Evolutionary conservation across 192 early-diverging fungal species (phyloP).

Genomic region (Gonapodya sp.): DNA sequence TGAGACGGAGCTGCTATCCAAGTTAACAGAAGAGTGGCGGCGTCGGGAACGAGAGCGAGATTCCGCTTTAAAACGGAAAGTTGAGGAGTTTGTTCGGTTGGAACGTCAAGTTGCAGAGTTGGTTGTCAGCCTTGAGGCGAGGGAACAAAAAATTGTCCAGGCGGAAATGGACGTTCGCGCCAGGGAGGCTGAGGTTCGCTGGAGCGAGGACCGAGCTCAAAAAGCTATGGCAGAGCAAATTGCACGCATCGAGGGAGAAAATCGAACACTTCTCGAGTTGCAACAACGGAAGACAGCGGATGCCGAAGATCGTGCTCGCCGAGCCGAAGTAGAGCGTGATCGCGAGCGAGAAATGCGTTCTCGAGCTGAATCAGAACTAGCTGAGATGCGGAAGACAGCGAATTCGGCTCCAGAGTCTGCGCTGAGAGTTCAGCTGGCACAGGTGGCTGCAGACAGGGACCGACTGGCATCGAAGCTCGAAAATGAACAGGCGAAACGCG

Average conservation of each 20-base stretch:
- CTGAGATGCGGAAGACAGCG: background rate
- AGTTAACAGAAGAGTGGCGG: background rate
- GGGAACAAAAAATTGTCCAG: background rate
- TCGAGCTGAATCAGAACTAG: background rate
- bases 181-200: background rate
- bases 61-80: background rate
- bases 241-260: background rate
- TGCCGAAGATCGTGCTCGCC: constrained; percentile 1
- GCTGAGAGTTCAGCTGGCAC: constrained; percentile 4
- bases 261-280: background rate
- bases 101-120: constrained; percentile 3
- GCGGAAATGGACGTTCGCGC: background rate
- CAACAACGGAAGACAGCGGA: background rate
- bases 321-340: constrained; percentile 12
- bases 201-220: background rate
- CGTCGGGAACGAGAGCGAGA: background rate
- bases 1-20: background rate
- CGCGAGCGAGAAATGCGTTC: background rate
- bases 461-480: background rate
- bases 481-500: background rate
- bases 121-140: background rate
- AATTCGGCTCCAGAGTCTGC: background rate
- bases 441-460: constrained; percentile 8
- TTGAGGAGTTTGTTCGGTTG: background rate
- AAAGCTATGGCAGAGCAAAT: background rate